Conservation (phyloP, 306 rosid genomes). For the Echinosophora koreensis region DNA sequence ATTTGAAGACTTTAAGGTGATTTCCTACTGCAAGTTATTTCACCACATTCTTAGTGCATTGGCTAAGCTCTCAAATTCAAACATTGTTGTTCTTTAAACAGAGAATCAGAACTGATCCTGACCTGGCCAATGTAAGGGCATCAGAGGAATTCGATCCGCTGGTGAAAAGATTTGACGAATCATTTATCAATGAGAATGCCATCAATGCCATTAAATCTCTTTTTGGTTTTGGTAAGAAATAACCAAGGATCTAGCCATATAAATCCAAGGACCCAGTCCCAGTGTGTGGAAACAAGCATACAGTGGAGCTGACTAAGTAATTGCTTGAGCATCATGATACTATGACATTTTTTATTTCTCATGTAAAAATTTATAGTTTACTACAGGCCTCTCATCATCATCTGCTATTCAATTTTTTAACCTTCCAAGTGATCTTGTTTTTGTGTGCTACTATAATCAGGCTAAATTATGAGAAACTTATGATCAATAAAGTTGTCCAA, state of each 20-base stretch:
- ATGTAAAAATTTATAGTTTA: constrained; percentile 44
- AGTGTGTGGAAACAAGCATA: constrained; percentile 15
- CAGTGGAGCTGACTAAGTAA: constrained; percentile 44
- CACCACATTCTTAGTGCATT: neutral
- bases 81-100: constrained; percentile 54
- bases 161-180: constrained; percentile 80
- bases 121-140: constrained; percentile 70
- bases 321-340: constrained; percentile 43
- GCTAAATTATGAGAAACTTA: constrained; percentile 23
- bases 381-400: constrained; percentile 39
- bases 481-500: constrained; percentile 44
- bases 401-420: constrained; percentile 36
- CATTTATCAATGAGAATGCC: constrained; percentile 95
- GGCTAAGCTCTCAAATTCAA: constrained; percentile 33
- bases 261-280: neutral
- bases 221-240: constrained; percentile 87
- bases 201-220: constrained; percentile 94
- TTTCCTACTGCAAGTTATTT: constrained; percentile 1
- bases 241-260: constrained; percentile 26
- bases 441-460: constrained; percentile 34
- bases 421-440: constrained; percentile 36
- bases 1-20: constrained; percentile 96
- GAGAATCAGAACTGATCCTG: constrained; percentile 96
- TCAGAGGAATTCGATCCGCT: constrained; percentile 73
- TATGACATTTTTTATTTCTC: constrained; percentile 33